Percentiles rank a stretch among this genome's conserved stretches.
phyloP scores from a whole-genome alignment of 2,329 filamentous ascomycete species.

The Colletotrichum cordylinicola region DNA sequence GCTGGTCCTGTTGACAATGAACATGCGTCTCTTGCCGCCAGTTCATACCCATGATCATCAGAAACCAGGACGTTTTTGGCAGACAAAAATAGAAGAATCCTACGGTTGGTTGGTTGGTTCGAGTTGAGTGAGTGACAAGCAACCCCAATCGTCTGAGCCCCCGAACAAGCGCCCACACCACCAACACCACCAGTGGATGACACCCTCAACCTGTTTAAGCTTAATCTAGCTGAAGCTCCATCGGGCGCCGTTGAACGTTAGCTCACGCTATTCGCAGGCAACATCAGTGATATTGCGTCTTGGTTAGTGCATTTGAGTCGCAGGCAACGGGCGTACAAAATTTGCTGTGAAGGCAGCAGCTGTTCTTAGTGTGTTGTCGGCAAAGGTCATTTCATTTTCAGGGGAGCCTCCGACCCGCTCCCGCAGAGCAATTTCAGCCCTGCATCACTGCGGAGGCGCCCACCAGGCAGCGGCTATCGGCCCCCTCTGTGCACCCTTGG shows the following conservation, averaged over 20 bases:
- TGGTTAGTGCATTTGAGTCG: not conserved
- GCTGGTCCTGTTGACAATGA: not conserved
- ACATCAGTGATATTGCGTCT: not conserved
- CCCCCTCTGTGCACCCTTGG: not conserved
- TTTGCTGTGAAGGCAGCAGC: not conserved
- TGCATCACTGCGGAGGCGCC: not conserved
- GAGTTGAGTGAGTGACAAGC: not conserved
- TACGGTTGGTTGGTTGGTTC: not conserved
- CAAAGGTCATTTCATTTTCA: not conserved
- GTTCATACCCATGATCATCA: not conserved
- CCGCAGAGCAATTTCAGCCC: not conserved
- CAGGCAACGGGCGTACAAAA: not conserved
- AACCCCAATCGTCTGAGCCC: not conserved
- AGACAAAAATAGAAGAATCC: not conserved
- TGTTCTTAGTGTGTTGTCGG: not conserved
- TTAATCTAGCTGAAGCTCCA: not conserved
- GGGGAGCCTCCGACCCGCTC: not conserved
- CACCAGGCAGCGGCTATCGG: not conserved
- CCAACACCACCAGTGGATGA: not conserved
- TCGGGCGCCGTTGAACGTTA: not conserved
- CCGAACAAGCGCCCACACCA: not conserved
- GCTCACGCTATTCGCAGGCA: not conserved
- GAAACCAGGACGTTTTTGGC: not conserved
- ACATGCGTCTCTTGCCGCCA: not conserved
- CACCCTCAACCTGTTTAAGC: not conserved